Percentiles rank a stretch among this genome's conserved stretches.
Conservation (phyloP, 495 filamentous ascomycete species). For the Viridothelium virens region DNA sequence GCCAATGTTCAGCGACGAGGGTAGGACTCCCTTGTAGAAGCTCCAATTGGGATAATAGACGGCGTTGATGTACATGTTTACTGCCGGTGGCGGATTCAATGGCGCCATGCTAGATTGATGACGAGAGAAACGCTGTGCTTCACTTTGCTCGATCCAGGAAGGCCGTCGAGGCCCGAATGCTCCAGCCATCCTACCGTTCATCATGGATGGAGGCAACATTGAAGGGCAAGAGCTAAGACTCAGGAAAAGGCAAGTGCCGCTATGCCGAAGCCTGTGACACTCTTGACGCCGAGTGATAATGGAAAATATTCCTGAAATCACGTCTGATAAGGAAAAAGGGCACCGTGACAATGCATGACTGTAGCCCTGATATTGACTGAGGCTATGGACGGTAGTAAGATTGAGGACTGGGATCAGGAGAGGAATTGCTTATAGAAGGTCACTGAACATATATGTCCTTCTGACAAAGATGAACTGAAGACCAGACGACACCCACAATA, state of each 20-base stretch:
- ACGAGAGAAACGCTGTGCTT: constrained; percentile 10
- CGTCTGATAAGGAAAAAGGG: no score
- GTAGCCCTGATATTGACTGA: no score
- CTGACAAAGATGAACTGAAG: background rate
- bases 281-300: background rate
- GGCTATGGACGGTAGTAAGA: background rate
- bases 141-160: constrained; percentile 17
- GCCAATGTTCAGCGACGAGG: constrained; percentile 63
- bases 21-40: constrained; percentile 69
- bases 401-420: background rate
- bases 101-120: constrained; percentile 15
- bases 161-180: constrained; percentile 9
- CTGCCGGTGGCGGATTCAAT: constrained; percentile 2
- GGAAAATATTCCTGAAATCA: background rate
- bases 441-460: background rate
- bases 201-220: background rate
- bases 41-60: constrained; percentile 89
- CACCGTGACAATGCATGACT: no score
- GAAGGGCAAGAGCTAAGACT: background rate
- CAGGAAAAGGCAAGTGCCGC: background rate
- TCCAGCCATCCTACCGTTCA: background rate
- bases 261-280: background rate
- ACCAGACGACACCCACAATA: background rate
- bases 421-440: background rate
- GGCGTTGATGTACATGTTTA: constrained; percentile 56